phyloP scores from a whole-genome alignment of 805 yeast genomes.

The Kuraishia ogatae region DNA sequence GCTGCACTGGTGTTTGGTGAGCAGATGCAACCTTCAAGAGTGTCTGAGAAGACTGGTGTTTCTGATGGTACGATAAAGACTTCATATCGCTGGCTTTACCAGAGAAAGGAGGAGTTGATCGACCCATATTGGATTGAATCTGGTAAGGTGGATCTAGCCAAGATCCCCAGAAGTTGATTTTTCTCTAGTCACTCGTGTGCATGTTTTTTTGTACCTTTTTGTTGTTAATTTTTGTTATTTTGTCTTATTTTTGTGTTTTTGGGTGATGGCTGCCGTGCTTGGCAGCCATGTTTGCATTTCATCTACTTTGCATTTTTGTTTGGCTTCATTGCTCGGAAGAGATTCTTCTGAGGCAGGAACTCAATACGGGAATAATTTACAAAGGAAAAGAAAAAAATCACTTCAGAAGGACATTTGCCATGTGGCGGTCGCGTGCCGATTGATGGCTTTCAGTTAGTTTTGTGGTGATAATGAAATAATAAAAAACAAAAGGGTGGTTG shows the following conservation, averaged over 20 bases:
- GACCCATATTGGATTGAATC: constrained; percentile 68
- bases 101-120: constrained; percentile 62
- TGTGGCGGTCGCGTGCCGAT: too few species aligned
- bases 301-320: not conserved
- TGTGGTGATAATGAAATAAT: not conserved
- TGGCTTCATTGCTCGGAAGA: not conserved
- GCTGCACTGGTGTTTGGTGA: constrained; percentile 83
- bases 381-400: not conserved
- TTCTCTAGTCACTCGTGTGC: not conserved
- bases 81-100: constrained; percentile 73
- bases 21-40: constrained; percentile 65
- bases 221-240: not conserved
- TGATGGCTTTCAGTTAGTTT: too few species aligned
- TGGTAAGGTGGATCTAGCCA: constrained; percentile 53
- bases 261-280: not conserved
- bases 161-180: constrained; percentile 7
- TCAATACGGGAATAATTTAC: not conserved
- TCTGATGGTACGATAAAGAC: constrained; percentile 97
- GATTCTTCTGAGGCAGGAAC: too few species aligned
- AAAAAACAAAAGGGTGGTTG: not conserved
- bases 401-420: not conserved
- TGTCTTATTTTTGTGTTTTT: not conserved
- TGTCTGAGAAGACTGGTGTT: constrained; percentile 90
- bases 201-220: not conserved
- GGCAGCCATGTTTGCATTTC: not conserved